phyloP scores from a whole-genome alignment of 1,284 basidiomycete species.

The Puccinia triticina region DNA sequence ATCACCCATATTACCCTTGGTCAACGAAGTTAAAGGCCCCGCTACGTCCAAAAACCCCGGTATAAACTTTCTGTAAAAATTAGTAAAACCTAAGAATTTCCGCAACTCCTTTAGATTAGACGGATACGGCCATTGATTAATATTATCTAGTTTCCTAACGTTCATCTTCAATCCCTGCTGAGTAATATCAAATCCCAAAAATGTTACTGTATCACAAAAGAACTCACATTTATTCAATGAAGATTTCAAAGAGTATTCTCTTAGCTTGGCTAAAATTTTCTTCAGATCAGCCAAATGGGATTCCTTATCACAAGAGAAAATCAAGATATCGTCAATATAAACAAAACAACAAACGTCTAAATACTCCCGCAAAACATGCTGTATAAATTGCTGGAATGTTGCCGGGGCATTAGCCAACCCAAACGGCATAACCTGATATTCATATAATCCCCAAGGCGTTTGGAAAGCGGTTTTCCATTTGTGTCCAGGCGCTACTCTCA shows the following conservation, averaged over 20 bases:
- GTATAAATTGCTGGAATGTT: constrained; percentile 10
- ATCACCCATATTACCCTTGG: constrained; percentile 54
- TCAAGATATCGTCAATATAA: constrained; percentile 40
- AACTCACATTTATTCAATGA: constrained; percentile 31
- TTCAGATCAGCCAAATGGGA: neutral
- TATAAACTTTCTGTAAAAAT: too few relatives aligned
- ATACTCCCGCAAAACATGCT: constrained; percentile 54
- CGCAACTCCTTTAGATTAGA: too few relatives aligned
- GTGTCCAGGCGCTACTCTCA: too few relatives aligned
- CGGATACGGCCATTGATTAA: neutral
- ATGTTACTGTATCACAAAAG: constrained; percentile 4
- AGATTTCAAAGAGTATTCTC: constrained; percentile 4
- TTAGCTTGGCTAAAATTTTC: too few relatives aligned
- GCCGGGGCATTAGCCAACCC: constrained; percentile 62
- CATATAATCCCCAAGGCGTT: too few relatives aligned
- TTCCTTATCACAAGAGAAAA: constrained; percentile 20
- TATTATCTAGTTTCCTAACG: too few relatives aligned
- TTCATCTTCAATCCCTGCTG: too few relatives aligned
- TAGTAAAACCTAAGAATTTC: too few relatives aligned
- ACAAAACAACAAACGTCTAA: too few relatives aligned
- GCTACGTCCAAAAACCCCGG: too few relatives aligned
- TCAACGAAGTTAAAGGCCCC: constrained; percentile 19
- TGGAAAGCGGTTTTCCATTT: too few relatives aligned
- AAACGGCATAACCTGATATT: constrained; percentile 62
- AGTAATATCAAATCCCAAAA: constrained; percentile 48